Conservation (phyloP, 495 filamentous ascomycete genomes). For the Aspergillus diversus region DNA sequence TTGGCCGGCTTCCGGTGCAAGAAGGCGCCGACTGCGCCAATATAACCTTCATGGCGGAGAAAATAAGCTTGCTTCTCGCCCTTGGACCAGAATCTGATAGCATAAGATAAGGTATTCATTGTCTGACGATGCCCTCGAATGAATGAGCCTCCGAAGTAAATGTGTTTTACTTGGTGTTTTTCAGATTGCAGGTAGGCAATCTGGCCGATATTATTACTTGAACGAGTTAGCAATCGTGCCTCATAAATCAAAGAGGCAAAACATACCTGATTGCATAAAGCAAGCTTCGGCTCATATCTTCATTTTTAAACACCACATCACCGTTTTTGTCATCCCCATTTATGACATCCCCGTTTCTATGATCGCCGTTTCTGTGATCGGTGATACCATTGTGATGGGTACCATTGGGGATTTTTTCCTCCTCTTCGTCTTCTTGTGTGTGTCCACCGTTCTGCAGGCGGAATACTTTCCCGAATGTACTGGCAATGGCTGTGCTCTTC, state of each 20-base stretch:
- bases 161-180: slow-evolving; percentile 85
- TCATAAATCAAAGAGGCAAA: background rate
- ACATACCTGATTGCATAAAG: slow-evolving; percentile 78
- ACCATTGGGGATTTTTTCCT: slow-evolving; percentile 27
- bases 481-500: slow-evolving; percentile 91
- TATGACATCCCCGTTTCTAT: too few relatives aligned
- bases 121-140: slow-evolving; percentile 96
- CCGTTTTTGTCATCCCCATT: slow-evolving; percentile 26
- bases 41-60: slow-evolving; percentile 91
- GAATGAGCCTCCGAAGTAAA: slow-evolving; percentile 97
- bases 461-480: slow-evolving; percentile 95
- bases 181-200: slow-evolving; percentile 95
- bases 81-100: slow-evolving; percentile 96
- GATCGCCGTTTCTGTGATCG: slow-evolving; percentile 26
- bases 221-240: slow-evolving; percentile 24
- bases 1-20: slow-evolving; percentile 86
- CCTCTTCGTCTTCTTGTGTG: slow-evolving; percentile 23
- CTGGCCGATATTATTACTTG: slow-evolving; percentile 95
- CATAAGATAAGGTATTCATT: slow-evolving; percentile 94
- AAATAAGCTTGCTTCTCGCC: slow-evolving; percentile 96
- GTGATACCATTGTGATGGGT: slow-evolving; percentile 45
- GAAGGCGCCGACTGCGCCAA: slow-evolving; percentile 96
- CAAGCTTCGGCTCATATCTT: slow-evolving; percentile 71
- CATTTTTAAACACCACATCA: slow-evolving; percentile 55
- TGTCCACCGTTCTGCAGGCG: slow-evolving; percentile 79